A percentile compares a stretch with the other conserved stretches of the same genome.
Conservation (phyloP, 441 rosid species). For the Viola pubescens region DNA sequence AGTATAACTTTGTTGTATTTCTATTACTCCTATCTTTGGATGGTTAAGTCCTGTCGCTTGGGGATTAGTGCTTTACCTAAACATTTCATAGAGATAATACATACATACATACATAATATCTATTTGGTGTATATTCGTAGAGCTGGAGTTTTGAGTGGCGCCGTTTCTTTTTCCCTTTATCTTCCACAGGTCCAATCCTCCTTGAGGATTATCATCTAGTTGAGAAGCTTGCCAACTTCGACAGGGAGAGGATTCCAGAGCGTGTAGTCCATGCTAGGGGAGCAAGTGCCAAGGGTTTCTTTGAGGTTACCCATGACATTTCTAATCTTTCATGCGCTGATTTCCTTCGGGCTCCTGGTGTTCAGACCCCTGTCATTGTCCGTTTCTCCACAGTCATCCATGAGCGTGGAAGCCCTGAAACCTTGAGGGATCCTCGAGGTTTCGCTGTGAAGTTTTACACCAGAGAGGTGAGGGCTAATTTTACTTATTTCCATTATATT, state of each 20-base stretch:
- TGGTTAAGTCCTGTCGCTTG: too few species aligned
- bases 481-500: background rate
- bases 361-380: constrained; percentile 89
- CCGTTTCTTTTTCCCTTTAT: background rate
- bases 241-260: constrained; percentile 92
- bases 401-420: constrained; percentile 94
- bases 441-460: constrained; percentile 98
- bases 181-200: constrained; percentile 72
- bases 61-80: too few species aligned
- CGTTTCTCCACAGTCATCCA: constrained; percentile 92
- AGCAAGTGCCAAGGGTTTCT: constrained; percentile 76
- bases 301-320: constrained; percentile 61
- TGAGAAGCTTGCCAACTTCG: constrained; percentile 89
- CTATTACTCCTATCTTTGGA: too few species aligned
- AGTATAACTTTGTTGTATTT: too few species aligned
- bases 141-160: background rate
- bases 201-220: constrained; percentile 94
- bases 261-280: constrained; percentile 99
- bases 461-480: constrained; percentile 56
- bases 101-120: too few species aligned
- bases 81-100: too few species aligned
- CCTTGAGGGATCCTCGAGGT: constrained; percentile 96
- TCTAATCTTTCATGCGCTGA: constrained; percentile 79
- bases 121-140: background rate
- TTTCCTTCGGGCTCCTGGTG: constrained; percentile 94